Base-by-base conservation (phyloP, 208 protist species). In the Acanthamoeba rhysodes region DNA sequence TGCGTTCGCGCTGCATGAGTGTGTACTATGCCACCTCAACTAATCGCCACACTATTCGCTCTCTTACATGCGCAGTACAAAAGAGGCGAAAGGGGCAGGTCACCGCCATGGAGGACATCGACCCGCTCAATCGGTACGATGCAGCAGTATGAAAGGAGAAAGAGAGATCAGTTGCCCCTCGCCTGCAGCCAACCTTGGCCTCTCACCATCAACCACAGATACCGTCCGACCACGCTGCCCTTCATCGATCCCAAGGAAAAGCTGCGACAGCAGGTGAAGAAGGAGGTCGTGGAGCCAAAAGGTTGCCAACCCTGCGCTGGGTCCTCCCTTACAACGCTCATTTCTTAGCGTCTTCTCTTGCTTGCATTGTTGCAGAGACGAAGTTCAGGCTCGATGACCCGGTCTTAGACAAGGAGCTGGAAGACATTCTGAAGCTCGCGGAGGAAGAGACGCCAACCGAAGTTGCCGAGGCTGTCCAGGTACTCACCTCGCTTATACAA, bases 71-170 rank as follows among this genome's bases (percentile, higher is more conserved):
- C 27, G 24, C 82, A 90, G 82, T 90, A 66, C 82, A 90, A 62
- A 90, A 62, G 34, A 55, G 50, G 41, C 45, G 82, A 62, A 90
- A 90, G 34, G 82, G 82, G 1, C 82, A 90, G 34, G 82, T 90
- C 82, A 90, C 82, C 16, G 82, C 82, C 53, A 90, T 90, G 82
- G 82, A 90, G 55, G 82, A 90, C 55, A 90, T 90, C 8, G 82
- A 90, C 50, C 82, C 82, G 41, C 82, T 37, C 45, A 90, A 62
- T 27, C 82, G 82, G 82, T 62, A n/a, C 45, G 55, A n/a, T n/a
- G n/a, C 22, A 22, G 18, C 2, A 37, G 45, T 48, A 2, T 48
- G 5, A 14, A 59, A 22, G 53, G 12, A 59, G 18, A 59, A 22
- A 57, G 12, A 57, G 53, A 22, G 53, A 2, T 4, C 45, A 9